phyloP scores from a whole-genome alignment of 225 moss, liverwort and hornwort genomes.

The Marchantia polymorpha region DNA sequence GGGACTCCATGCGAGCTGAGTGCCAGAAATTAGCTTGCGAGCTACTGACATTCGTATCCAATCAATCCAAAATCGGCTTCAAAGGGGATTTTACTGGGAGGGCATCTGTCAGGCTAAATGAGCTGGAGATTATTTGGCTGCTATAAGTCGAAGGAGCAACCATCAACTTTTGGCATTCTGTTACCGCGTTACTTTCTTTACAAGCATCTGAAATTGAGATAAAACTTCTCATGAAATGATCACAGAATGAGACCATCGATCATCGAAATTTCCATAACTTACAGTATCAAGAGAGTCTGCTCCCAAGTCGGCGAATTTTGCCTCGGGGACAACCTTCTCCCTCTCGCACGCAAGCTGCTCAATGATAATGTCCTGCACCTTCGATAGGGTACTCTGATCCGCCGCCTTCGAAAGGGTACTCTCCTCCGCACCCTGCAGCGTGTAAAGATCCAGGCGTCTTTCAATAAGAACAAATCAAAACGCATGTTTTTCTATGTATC shows the following conservation, averaged over 20 bases:
- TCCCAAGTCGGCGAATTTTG: constrained; percentile 71
- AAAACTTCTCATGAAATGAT: not conserved
- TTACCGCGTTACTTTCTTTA: no score
- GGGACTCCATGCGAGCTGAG: no score
- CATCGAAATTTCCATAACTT: not conserved
- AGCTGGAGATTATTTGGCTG: no score
- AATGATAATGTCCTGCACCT: constrained; percentile 50
- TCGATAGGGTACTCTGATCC: constrained; percentile 27
- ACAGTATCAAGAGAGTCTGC: constrained; percentile 92
- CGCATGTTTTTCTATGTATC: no score
- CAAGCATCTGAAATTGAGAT: no score
- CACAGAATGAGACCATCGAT: not conserved
- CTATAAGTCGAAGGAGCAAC: no score
- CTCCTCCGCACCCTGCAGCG: not conserved
- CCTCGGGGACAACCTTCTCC: constrained; percentile 31
- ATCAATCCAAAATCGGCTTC: no score
- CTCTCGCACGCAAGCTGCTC: constrained; percentile 47
- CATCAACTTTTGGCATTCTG: no score
- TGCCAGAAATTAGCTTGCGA: no score
- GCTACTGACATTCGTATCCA: no score
- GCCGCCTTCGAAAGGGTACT: constrained; percentile 31
- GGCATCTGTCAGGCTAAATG: no score
- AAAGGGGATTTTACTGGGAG: no score
- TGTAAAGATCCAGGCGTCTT: not conserved
- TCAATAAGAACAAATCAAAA: not conserved